A percentile compares a stretch with the other conserved stretches of the same genome.
Evolutionary conservation across 495 filamentous ascomycete species (phyloP).

Genomic region (Aspergillus egyptiacus): DNA sequence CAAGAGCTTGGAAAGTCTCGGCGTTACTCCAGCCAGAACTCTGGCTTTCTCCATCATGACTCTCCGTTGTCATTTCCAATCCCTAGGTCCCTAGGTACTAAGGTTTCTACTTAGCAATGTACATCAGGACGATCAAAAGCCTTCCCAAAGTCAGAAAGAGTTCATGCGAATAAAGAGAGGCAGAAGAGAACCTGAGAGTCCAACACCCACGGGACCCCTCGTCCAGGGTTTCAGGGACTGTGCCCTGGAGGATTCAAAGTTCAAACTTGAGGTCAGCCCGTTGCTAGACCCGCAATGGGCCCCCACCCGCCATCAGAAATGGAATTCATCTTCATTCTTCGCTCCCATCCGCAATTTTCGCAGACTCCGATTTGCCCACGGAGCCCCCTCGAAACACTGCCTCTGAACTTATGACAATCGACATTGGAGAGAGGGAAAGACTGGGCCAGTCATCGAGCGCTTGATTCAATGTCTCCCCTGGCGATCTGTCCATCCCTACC

Average conservation of each 20-base stretch:
- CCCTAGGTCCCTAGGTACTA: too few relatives aligned
- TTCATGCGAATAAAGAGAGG: not conserved
- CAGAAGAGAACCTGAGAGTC: not conserved
- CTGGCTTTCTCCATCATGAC: too few relatives aligned
- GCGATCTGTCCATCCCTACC: slow-evolving; percentile 6
- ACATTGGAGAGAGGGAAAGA: not conserved
- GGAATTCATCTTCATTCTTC: slow-evolving; percentile 14
- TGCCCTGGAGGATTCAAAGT: too few relatives aligned
- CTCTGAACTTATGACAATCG: slow-evolving; percentile 3
- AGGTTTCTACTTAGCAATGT: too few relatives aligned
- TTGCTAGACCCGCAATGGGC: slow-evolving; percentile 16
- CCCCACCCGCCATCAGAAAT: slow-evolving; percentile 25
- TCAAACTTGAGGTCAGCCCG: slow-evolving; percentile 20
- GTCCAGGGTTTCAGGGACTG: slow-evolving; percentile 15
- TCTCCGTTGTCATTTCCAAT: too few relatives aligned
- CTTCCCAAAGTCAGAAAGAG: not conserved
- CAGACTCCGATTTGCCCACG: not conserved
- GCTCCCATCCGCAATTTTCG: not conserved
- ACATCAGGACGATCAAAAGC: too few relatives aligned
- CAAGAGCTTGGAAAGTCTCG: not conserved
- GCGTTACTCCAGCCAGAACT: not conserved
- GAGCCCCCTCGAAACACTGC: not conserved
- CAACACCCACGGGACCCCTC: too few relatives aligned
- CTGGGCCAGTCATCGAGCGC: not conserved
- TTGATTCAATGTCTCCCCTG: slow-evolving; percentile 1